Conservation (phyloP, 116 monocot species). For the Zostera marina region DNA sequence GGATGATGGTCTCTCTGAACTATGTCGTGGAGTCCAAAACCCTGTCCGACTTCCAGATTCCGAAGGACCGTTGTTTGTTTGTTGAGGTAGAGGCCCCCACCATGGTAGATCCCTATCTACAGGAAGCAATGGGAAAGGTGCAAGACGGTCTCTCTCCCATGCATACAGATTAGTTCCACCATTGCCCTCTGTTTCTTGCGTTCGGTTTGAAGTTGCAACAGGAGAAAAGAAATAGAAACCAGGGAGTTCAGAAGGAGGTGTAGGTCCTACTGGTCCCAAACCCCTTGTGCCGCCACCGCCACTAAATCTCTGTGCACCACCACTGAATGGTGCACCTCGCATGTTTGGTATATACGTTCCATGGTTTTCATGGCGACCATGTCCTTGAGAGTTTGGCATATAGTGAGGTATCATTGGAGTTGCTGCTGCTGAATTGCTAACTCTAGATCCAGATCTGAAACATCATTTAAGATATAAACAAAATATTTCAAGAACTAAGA, state of each 20-base stretch:
- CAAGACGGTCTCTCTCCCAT: constrained; percentile 47
- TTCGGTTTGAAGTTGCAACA: constrained; percentile 12
- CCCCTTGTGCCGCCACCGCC: constrained; percentile 14
- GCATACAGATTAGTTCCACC: constrained; percentile 32
- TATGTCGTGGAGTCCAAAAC: constrained; percentile 15
- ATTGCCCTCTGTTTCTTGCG: constrained; percentile 14
- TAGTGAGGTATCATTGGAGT: constrained; percentile 22
- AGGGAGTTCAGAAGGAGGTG: constrained; percentile 13
- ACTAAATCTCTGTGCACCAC: constrained; percentile 8
- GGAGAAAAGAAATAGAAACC: constrained; percentile 25
- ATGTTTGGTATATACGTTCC: constrained; percentile 5
- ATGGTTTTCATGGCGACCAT: constrained; percentile 16
- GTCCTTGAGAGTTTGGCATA: constrained; percentile 14
- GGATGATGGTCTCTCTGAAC: constrained; percentile 16
- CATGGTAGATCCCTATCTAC: constrained; percentile 30
- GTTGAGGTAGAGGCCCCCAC: constrained; percentile 21
- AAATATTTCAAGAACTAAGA: not conserved
- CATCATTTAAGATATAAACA: not conserved
- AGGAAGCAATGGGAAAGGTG: constrained; percentile 31
- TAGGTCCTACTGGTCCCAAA: constrained; percentile 14
- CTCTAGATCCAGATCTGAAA: constrained; percentile 25
- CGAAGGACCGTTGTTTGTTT: not conserved
- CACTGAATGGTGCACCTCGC: constrained; percentile 3
- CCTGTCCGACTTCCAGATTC: constrained; percentile 11
- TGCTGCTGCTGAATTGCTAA: constrained; percentile 15